Evolutionary conservation across 768 basidiomycete species (phyloP).

Genomic region (Trametes meyenii): DNA sequence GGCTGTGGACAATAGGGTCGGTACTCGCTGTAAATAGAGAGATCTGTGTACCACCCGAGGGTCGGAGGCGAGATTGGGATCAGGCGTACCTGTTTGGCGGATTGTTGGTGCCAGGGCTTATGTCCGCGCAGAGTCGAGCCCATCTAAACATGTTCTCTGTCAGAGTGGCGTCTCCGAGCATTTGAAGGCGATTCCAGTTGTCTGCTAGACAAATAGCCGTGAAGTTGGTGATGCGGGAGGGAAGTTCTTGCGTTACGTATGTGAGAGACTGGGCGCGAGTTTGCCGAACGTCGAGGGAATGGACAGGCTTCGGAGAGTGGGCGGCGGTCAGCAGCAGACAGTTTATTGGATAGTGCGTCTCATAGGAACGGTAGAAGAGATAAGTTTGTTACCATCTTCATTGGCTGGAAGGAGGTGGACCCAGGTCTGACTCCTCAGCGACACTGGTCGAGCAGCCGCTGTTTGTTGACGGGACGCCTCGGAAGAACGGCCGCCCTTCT

Average conservation of each 20-base stretch:
- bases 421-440: no score
- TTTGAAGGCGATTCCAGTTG: neutral
- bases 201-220: neutral
- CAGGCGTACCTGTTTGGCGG: constrained; percentile 8
- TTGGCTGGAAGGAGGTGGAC: no score
- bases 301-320: no score
- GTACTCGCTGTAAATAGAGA: neutral
- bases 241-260: neutral
- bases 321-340: no score
- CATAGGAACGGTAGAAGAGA: no score
- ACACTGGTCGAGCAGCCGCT: no score
- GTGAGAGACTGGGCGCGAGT: neutral
- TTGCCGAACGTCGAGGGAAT: no score
- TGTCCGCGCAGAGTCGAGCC: neutral
- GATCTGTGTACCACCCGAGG: neutral
- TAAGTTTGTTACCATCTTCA: no score
- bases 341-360: no score
- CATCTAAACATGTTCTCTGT: neutral
- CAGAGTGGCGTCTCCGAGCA: neutral
- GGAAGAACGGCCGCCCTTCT: no score
- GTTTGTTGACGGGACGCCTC: neutral
- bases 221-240: neutral
- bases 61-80: constrained; percentile 8
- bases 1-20: neutral
- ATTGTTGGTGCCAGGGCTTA: neutral